Evolutionary conservation across 2,329 filamentous ascomycete species (phyloP).

Genomic region (Aspergillus brasiliensis): DNA sequence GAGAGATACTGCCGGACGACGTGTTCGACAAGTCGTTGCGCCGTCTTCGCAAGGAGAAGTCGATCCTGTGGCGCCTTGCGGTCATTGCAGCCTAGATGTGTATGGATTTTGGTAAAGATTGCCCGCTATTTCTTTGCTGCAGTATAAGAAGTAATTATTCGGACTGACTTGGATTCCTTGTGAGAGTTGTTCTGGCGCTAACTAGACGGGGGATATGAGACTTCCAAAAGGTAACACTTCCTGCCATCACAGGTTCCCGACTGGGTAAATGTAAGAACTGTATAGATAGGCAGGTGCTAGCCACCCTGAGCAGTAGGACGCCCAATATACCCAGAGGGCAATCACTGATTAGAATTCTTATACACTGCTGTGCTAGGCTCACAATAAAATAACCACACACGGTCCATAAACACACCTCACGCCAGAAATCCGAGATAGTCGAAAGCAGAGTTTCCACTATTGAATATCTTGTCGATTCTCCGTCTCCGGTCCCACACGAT

Average conservation of each 20-base stretch:
- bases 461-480: slow-evolving; percentile 52
- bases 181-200: neutral
- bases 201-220: no score
- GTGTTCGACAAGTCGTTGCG: slow-evolving; percentile 18
- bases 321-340: neutral
- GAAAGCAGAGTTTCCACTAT: slow-evolving; percentile 44
- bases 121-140: neutral
- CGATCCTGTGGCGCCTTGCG: slow-evolving; percentile 17
- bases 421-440: slow-evolving; percentile 31
- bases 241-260: neutral
- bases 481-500: slow-evolving; percentile 55
- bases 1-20: slow-evolving; percentile 19
- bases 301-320: neutral
- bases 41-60: slow-evolving; percentile 22
- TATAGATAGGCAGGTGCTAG: neutral
- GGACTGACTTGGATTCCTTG: neutral
- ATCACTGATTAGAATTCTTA: neutral
- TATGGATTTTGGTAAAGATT: no score
- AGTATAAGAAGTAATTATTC: neutral
- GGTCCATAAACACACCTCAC: slow-evolving; percentile 12
- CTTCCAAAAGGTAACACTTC: neutral
- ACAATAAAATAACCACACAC: neutral
- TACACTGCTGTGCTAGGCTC: no score
- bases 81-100: slow-evolving; percentile 11
- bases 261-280: neutral